Base-by-base conservation (phyloP, 163 green algal species). In the Coccomyxa subellipsoidea region DNA sequence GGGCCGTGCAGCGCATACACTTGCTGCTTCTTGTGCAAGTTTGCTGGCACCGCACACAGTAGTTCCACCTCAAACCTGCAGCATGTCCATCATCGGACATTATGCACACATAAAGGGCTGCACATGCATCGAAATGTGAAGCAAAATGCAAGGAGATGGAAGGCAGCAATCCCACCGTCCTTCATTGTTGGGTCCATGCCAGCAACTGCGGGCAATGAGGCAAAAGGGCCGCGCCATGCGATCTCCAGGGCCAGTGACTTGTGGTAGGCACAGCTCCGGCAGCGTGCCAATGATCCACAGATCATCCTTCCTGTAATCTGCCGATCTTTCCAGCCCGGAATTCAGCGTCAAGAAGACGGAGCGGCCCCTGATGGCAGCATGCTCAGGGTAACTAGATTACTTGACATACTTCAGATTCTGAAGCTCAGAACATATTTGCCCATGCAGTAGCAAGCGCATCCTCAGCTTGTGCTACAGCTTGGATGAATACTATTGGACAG, bases 181-280 rank as follows among this genome's bases (percentile, higher is more conserved):
- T 10, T 97, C 94, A 34, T 91, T 82, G 85, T 95, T 94, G n/a
- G 94, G 94, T 0, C 90, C 94, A 87, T 96, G 92, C 94, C 94
- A 98, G 40, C 92, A 82, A 79, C 72, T 87, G 77, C 89, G 86
- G 15, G 77, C 83, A 7, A 93, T 38, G 15, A 84, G 83, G 37
- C 90, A 38, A 89, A 88, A 93, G 21, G 77, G 75, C 38, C 35
- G 76, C 0, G 12, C 35, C 36, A 54, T 54, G 71, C 80, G 54
- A 81, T 88, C 72, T 4, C 78, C 54, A 15, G 40, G 59, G 36
- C 73, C 54, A 29, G 38, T 71, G 7, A 54, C 32, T 10, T 69
- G 32, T 18, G 76, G 59, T 12, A 77, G 69, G 2, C 27, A 36
- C 38, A 93, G 80, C 34, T 80, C 27, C 15, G 89, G 81, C n/a